Evolutionary conservation across 805 yeast genomes (phyloP), one percentile per base, ranked within the genome.

Genomic region (Hanseniaspora meyeri): DNA sequence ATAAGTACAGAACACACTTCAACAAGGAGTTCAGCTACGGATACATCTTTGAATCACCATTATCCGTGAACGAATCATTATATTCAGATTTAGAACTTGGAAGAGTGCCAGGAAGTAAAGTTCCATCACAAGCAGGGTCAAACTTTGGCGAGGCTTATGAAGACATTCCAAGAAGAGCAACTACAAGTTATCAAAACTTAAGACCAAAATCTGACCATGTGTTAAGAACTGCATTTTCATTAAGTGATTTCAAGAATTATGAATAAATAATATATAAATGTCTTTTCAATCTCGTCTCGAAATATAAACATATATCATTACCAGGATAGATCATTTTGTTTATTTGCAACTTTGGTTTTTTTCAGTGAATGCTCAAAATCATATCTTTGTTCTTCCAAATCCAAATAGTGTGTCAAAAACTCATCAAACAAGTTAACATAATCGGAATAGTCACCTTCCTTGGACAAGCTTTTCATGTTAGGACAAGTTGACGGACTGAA

Each of bases 401-500:
- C 39, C 20, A 53, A 38, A 17, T 38, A 53, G 31, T 53, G 42
- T 7, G 20, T 7, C 40, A 46, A 38, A 16, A 53, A 53, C 27
- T 45, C 43, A 29, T 46, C 46, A 39, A 53, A 53, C n/a, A 53
- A 24, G 4, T 53, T 16, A 36, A 46, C 51, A 31, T 53, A 53
- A 4, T 17, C 19, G 29, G 43, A 27, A 46, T 46, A 53, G 32
- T 53, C 51, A 10, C 27, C 29, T 12, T 27, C 36, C 20, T 43
- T 24, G 7, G 49, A 38, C 14, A 53, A 39, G 7, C 14, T 39
- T 14, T 45, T 38, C 29, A 53, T 38, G 31, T 53, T 53, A 9
- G 57, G 57, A 34, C 57, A 53, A 17, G 38, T 53, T 16, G 57
- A 53, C 20, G 57, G 57, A 12, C 42, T 46, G 17, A 53, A 53